Conservation (phyloP, 768 basidiomycete genomes). For the Lyophyllum decastes region DNA sequence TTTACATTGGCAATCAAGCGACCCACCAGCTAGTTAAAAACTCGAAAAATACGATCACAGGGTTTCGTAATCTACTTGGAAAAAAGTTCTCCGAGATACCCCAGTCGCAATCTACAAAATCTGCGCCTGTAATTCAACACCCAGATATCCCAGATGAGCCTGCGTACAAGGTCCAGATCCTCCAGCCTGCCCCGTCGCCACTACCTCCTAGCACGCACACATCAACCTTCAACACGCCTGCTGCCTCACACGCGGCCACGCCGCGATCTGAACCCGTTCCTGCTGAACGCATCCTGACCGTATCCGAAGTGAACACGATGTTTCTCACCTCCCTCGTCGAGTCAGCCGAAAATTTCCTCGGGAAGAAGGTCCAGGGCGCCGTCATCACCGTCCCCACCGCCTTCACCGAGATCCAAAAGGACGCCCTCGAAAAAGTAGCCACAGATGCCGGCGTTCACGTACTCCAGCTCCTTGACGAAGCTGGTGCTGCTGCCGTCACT, state of each 20-base stretch:
- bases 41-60: slow-evolving; percentile 89
- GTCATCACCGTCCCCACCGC: slow-evolving; percentile 83
- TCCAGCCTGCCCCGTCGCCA: slow-evolving; percentile 76
- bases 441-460: slow-evolving; percentile 81
- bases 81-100: slow-evolving; percentile 87
- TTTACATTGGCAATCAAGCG: slow-evolving; percentile 95
- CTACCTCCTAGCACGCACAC: slow-evolving; percentile 47
- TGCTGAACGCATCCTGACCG: slow-evolving; percentile 72
- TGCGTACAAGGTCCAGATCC: slow-evolving; percentile 82
- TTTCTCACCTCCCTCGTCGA: slow-evolving; percentile 84
- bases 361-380: slow-evolving; percentile 73
- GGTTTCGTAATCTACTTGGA: slow-evolving; percentile 91
- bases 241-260: slow-evolving; percentile 67
- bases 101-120: slow-evolving; percentile 49
- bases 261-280: slow-evolving; percentile 73
- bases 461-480: slow-evolving; percentile 85
- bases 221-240: slow-evolving; percentile 59
- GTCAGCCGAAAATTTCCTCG: slow-evolving; percentile 91
- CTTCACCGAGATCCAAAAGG: slow-evolving; percentile 69
- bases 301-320: slow-evolving; percentile 79
- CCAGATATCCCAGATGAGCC: slow-evolving; percentile 70
- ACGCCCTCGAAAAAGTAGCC: slow-evolving; percentile 73
- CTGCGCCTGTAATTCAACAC: slow-evolving; percentile 78
- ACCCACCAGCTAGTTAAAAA: slow-evolving; percentile 96
- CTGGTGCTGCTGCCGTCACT: slow-evolving; percentile 70